Evolutionary conservation across 352 stramenopile genomes (phyloP).

Genomic region (Phytophthora parvispora): DNA sequence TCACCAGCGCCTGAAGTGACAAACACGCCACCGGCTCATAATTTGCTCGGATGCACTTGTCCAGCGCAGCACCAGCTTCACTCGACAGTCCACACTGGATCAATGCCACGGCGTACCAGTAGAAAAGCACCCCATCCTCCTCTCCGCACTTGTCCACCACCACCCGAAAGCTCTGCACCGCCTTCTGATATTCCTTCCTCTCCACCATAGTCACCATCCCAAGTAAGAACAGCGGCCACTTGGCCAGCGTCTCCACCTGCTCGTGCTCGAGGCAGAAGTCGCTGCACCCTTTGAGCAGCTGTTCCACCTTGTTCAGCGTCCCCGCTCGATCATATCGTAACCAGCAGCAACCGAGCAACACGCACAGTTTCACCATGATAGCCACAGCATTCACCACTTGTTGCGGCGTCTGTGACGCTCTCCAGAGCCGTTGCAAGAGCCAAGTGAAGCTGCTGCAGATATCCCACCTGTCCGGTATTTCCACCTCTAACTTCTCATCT

Average conservation of each 20-base stretch:
- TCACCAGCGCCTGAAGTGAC: slow-evolving; percentile 60
- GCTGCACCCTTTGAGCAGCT: slow-evolving; percentile 36
- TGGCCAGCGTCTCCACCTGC: slow-evolving; percentile 6
- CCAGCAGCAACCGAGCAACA: slow-evolving; percentile 48
- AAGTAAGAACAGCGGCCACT: slow-evolving; percentile 55
- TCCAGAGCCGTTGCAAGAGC: slow-evolving; percentile 23
- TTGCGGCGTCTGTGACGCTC: neutral
- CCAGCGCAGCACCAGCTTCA: slow-evolving; percentile 42
- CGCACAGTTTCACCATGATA: slow-evolving; percentile 28
- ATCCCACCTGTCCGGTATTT: slow-evolving; percentile 17
- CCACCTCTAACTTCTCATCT: slow-evolving; percentile 1
- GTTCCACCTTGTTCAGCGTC: slow-evolving; percentile 17
- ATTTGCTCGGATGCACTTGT: slow-evolving; percentile 56
- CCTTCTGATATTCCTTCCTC: slow-evolving; percentile 28
- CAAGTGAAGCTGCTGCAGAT: slow-evolving; percentile 27
- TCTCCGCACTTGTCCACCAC: slow-evolving; percentile 8
- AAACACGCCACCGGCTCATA: slow-evolving; percentile 59
- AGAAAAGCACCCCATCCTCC: slow-evolving; percentile 39
- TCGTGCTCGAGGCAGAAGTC: slow-evolving; percentile 18
- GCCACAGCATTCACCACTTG: neutral
- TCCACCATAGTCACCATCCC: slow-evolving; percentile 47
- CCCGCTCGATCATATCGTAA: slow-evolving; percentile 31
- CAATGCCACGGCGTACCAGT: slow-evolving; percentile 70
- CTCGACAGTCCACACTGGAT: slow-evolving; percentile 24
- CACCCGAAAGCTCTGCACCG: slow-evolving; percentile 41